Conservation (phyloP, 768 basidiomycete species). For the Lyophyllum shimeji region DNA sequence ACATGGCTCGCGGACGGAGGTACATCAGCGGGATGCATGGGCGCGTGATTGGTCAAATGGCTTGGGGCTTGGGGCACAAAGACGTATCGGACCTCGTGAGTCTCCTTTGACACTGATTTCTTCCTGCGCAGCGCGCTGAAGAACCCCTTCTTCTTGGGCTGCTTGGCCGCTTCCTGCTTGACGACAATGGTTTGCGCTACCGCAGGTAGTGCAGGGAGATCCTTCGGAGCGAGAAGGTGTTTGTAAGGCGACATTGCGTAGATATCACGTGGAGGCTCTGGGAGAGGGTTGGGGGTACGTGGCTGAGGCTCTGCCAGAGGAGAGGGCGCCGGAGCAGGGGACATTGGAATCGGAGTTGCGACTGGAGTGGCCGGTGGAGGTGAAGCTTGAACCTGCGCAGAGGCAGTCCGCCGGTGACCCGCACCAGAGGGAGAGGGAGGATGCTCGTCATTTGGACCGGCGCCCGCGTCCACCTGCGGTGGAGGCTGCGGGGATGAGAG, state of each 20-base stretch:
- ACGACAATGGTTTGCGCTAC: constrained; percentile 27
- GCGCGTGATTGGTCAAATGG: too few relatives aligned
- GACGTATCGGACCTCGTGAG: constrained; percentile 21
- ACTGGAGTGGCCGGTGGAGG: neutral
- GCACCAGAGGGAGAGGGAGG: neutral
- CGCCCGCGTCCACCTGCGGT: neutral
- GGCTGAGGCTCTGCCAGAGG: neutral
- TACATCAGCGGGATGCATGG: constrained; percentile 1
- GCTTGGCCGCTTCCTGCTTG: constrained; percentile 32
- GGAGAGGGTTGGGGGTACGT: constrained; percentile 41
- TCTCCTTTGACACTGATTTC: constrained; percentile 15
- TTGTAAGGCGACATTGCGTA: constrained; percentile 50
- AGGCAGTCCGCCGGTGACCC: neutral
- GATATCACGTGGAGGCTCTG: constrained; percentile 40
- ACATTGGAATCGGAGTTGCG: neutral
- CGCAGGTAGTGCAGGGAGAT: constrained; percentile 38
- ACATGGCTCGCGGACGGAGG: constrained; percentile 1
- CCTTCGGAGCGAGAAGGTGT: constrained; percentile 51
- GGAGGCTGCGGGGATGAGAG: neutral
- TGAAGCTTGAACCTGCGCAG: neutral
- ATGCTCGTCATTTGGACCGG: neutral
- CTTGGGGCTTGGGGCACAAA: constrained; percentile 17
- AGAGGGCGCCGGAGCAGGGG: neutral
- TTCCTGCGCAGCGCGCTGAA: constrained; percentile 44
- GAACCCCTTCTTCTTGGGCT: constrained; percentile 34